These are phyloP conservation scores for Cenchrus fungigraminus DNA, from an alignment of 176 grass and related monocot genomes.

Conservation along the genomic window DNA sequence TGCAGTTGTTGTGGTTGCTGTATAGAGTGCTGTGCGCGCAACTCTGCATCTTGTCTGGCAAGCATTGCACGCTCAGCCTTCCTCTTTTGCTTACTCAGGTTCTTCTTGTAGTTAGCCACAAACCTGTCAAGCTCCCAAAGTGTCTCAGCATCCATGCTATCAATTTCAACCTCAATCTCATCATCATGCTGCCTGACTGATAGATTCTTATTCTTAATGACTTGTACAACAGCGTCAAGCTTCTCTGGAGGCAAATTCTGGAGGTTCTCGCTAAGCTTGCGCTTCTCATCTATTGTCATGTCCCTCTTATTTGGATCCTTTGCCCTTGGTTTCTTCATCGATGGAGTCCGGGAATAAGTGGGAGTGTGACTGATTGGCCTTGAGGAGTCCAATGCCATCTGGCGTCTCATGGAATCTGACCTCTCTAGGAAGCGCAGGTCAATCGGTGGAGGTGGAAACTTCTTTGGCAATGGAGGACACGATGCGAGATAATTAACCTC, in stretches of 20 bases:
- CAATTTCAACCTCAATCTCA: constrained; percentile 99
- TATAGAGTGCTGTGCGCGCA: constrained; percentile 39
- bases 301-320: constrained; percentile 93
- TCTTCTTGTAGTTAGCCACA: constrained; percentile 94
- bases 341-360: constrained; percentile 59
- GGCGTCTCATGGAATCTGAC: constrained; percentile 64
- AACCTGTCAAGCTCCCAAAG: constrained; percentile 99
- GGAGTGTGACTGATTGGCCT: constrained; percentile 52
- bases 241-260: constrained; percentile 88
- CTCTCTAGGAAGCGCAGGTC: constrained; percentile 67
- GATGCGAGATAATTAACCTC: constrained; percentile 71
- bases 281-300: constrained; percentile 99
- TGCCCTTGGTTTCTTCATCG: constrained; percentile 92
- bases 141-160: constrained; percentile 95
- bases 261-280: constrained; percentile 84
- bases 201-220: constrained; percentile 95
- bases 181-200: constrained; percentile 90
- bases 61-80: constrained; percentile 87
- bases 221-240: constrained; percentile 78
- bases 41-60: constrained; percentile 60
- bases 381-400: constrained; percentile 49
- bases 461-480: constrained; percentile 56
- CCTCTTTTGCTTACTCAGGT: constrained; percentile 93
- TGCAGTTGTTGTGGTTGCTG: constrained; percentile 33
- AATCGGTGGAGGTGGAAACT: constrained; percentile 59